Base-by-base conservation (phyloP, 495 filamentous ascomycete genomes). In the Penicillium taxi region DNA sequence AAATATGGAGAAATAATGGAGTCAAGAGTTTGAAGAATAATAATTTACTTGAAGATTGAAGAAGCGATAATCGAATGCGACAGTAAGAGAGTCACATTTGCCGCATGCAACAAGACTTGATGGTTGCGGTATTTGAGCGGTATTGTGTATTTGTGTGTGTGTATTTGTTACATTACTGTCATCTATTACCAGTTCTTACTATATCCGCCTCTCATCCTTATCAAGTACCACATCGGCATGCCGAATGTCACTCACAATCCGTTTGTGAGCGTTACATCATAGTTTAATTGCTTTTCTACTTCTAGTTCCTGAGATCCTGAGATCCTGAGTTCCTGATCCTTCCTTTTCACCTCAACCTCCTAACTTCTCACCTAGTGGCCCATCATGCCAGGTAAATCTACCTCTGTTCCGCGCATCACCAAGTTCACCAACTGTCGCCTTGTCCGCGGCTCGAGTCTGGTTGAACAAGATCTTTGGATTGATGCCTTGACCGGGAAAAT, bases 381-480 rank as follows among this genome's bases (percentile, higher is more conserved):
- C 42, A 56, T 12, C 45, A 56, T 67, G 64, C 64, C 64, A 8
- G 62, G 62, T 42, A 67, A 67, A 43, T 59, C 64, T 2, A 40
- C 53, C 11, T 37, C 50, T 7, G 23, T 43, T 1, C 52, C 59
- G 26, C 60, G 77, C 42, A 81, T 89, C 53, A 85, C 80, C 57
- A 86, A 87, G 53, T 79, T 93, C 52, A 88, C 83, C 53, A 89
- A 88, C 64, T 86, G 84, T 50, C 75, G 80, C 19, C 65, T 89
- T 8, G 58, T 85, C 29, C 73, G 74, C 33, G 76, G 73, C 37
- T 66, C 76, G 41, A 37, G 64, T 6, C 66, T 91, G 25, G 67
- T 86, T 8, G 61, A 78, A 17, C 76, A 81, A 43, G 84, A 93
- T 58, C 67, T 90, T 20, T 90, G 82, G 84, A 78, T 90, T 22